Percentiles rank a stretch among this genome's conserved stretches.
Conservation (phyloP, 768 basidiomycete species). For the Royoungia palumana region DNA sequence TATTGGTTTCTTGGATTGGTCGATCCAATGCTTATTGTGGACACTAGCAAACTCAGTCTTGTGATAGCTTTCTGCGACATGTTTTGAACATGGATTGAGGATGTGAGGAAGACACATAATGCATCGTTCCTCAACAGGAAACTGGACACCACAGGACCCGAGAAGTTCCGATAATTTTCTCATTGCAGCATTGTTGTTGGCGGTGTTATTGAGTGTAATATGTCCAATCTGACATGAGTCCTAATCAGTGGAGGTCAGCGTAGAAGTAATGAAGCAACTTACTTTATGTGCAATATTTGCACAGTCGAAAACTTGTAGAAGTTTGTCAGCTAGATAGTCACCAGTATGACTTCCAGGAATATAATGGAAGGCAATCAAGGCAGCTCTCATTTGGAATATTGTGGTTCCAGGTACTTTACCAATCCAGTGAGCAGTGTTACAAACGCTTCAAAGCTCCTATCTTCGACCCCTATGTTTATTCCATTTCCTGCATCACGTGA, state of each 20-base stretch:
- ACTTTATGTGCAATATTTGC: neutral
- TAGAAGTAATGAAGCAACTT: neutral
- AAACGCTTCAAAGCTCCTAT: too few relatives aligned
- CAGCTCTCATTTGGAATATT: constrained; percentile 5
- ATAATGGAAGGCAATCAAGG: constrained; percentile 9
- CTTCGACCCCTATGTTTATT: too few relatives aligned
- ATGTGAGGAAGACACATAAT: neutral
- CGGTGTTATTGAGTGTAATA: too few relatives aligned
- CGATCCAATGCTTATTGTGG: too few relatives aligned
- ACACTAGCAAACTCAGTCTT: too few relatives aligned
- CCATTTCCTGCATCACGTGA: too few relatives aligned
- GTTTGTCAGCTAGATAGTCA: constrained; percentile 1
- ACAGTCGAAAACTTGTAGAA: neutral
- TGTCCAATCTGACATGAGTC: neutral
- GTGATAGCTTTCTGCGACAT: neutral
- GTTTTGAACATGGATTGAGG: neutral
- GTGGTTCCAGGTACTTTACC: neutral
- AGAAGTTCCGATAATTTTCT: neutral
- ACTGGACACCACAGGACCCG: neutral
- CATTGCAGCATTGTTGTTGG: neutral
- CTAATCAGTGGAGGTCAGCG: too few relatives aligned
- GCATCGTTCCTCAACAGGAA: neutral
- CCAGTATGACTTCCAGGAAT: constrained; percentile 14
- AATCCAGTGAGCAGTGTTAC: constrained; percentile 15
- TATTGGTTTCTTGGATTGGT: too few relatives aligned